Percentiles rank a stretch among this genome's conserved stretches.
Evolutionary conservation across 2,329 filamentous ascomycete species (phyloP).

Genomic region (Nemania abortiva): DNA sequence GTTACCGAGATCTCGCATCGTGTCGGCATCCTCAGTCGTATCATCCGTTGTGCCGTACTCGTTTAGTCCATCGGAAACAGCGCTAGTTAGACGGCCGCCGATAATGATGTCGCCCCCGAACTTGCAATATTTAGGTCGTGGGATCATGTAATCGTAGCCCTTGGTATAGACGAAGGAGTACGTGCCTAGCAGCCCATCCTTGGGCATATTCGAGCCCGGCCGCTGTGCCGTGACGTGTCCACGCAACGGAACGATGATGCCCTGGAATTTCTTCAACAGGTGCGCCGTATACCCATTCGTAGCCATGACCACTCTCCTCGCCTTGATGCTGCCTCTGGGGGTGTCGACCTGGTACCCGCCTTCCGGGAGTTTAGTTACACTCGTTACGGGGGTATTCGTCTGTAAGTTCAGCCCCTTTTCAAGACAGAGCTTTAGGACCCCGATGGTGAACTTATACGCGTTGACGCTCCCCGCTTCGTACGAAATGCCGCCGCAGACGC

Average conservation of each 20-base stretch:
- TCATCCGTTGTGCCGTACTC: constrained; percentile 71
- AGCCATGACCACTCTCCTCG: constrained; percentile 61
- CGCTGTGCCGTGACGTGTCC: constrained; percentile 63
- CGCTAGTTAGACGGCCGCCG: constrained; percentile 66
- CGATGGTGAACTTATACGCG: constrained; percentile 56
- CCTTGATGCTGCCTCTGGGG: constrained; percentile 56
- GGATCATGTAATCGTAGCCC: constrained; percentile 77
- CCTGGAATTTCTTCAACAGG: constrained; percentile 58
- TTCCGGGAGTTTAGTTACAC: constrained; percentile 35
- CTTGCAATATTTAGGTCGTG: constrained; percentile 60
- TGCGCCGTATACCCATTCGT: constrained; percentile 66
- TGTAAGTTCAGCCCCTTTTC: constrained; percentile 63
- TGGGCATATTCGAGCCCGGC: constrained; percentile 53
- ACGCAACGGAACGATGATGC: constrained; percentile 62
- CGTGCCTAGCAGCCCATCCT: constrained; percentile 59
- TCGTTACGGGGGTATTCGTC: constrained; percentile 61
- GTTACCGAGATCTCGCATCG: constrained; percentile 61
- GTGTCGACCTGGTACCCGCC: constrained; percentile 58
- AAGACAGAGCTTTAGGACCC: constrained; percentile 60
- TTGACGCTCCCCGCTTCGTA: constrained; percentile 60
- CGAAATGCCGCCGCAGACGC: constrained; percentile 60
- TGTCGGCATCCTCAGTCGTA: constrained; percentile 60
- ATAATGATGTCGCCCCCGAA: constrained; percentile 68
- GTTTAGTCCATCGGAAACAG: constrained; percentile 56
- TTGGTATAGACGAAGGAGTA: constrained; percentile 71